phyloP scores from a whole-genome alignment of 768 basidiomycete species.

The Butyriboletus loyo region DNA sequence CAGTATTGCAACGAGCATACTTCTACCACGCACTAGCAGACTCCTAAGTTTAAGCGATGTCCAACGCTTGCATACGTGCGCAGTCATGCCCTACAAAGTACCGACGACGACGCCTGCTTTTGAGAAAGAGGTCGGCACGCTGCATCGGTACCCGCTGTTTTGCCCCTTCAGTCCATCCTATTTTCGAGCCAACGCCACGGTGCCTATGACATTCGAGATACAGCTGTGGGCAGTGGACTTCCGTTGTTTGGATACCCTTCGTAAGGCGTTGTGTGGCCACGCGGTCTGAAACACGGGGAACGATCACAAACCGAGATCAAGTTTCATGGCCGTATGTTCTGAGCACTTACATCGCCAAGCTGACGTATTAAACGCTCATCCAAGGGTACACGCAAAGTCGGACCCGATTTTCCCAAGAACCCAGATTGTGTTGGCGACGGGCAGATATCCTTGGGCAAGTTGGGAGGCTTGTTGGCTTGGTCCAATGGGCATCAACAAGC shows the following conservation, averaged over 20 bases:
- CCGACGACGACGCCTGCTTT: neutral
- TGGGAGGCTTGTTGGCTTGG: no score
- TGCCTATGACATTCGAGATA: neutral
- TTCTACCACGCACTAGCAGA: neutral
- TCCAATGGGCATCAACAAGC: neutral
- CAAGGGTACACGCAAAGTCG: neutral
- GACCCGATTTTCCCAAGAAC: neutral
- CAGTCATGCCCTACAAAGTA: neutral
- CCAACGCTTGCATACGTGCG: neutral
- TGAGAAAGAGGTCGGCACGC: neutral
- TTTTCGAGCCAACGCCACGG: neutral
- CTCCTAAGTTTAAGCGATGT: neutral
- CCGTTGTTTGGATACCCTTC: no score
- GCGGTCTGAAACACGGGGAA: neutral
- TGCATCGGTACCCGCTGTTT: neutral
- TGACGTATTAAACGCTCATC: no score
- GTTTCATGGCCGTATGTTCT: neutral
- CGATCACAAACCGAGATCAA: no score
- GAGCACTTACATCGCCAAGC: neutral
- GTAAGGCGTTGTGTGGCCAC: no score
- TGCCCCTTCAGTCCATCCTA: neutral
- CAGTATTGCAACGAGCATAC: neutral
- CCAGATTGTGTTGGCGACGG: neutral
- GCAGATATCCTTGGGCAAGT: no score
- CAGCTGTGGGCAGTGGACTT: no score